These are phyloP conservation scores for Hymenoscyphus fructigenus DNA, from an alignment of 2,329 filamentous ascomycete species.

Conservation along the genomic window DNA sequence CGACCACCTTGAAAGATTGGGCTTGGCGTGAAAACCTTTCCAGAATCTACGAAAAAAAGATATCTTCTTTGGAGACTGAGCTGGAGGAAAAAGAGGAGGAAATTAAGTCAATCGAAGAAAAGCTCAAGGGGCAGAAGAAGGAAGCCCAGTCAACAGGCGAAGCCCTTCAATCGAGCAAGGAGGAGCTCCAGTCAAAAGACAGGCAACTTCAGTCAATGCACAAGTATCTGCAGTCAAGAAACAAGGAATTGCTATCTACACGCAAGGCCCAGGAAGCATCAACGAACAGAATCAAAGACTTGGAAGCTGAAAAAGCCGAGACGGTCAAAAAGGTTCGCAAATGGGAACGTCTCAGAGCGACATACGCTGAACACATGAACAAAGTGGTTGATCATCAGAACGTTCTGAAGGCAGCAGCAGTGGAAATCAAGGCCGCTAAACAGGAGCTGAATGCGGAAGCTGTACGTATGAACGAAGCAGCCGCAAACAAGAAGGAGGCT, in stretches of 20 bases:
- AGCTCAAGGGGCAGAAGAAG: not conserved
- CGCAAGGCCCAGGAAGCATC: conserved; percentile 5
- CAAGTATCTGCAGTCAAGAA: not conserved
- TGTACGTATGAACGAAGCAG: conserved; percentile 1
- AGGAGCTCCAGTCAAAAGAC: not conserved
- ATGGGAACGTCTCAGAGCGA: conserved; percentile 27
- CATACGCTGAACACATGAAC: conserved; percentile 37
- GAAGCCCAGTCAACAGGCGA: not conserved
- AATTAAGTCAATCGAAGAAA: not conserved
- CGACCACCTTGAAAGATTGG: not conserved
- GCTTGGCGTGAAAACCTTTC: not conserved
- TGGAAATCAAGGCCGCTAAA: conserved; percentile 10
- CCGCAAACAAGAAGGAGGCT: not conserved
- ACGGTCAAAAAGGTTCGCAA: conserved; percentile 29
- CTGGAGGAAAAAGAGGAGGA: not conserved
- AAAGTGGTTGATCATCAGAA: conserved; percentile 34
- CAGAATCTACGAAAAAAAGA: not conserved
- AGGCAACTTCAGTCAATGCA: too few relatives aligned
- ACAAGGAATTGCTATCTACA: conserved; percentile 9
- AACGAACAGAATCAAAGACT: conserved; percentile 13
- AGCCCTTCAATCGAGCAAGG: not conserved
- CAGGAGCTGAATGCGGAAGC: not conserved
- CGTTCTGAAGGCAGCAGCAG: conserved; percentile 20
- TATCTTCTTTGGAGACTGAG: not conserved
- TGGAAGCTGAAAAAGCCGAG: conserved; percentile 21